A percentile compares a stretch with the other conserved stretches of the same genome.
phyloP scores from a whole-genome alignment of 371 early-diverging fungal genomes.

The Dichotomocladium elegans region DNA sequence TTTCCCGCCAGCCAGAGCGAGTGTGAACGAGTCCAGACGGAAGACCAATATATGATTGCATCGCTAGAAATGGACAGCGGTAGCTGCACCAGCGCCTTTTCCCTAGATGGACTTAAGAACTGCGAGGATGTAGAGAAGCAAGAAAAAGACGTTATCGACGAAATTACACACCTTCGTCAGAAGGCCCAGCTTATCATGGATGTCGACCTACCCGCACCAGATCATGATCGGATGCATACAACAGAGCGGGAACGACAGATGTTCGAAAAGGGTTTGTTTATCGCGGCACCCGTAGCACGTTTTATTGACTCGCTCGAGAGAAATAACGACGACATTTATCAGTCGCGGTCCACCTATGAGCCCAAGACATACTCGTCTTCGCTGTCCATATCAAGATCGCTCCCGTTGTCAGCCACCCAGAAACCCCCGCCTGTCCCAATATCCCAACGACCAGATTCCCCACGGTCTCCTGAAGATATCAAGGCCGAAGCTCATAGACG shows the following conservation, averaged over 20 bases:
- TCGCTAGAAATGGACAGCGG: neutral
- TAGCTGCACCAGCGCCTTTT: too few relatives aligned
- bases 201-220: neutral
- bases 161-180: neutral
- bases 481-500: slow-evolving; percentile 42
- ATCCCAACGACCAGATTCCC: slow-evolving; percentile 35
- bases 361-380: neutral
- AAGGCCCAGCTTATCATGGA: neutral
- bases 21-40: neutral
- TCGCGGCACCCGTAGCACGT: slow-evolving; percentile 25
- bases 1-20: slow-evolving; percentile 10
- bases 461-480: slow-evolving; percentile 38
- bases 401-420: neutral
- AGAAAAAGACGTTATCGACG: neutral
- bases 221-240: slow-evolving; percentile 2
- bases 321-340: neutral
- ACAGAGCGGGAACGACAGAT: slow-evolving; percentile 31
- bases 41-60: neutral
- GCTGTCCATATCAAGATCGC: neutral
- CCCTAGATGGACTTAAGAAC: neutral
- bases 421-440: slow-evolving; percentile 41
- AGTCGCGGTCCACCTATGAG: neutral
- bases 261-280: slow-evolving; percentile 45
- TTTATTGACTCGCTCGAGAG: slow-evolving; percentile 32
- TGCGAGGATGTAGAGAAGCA: neutral